phyloP scores from a whole-genome alignment of 2,329 filamentous ascomycete species.

The Botrytis pseudocinerea region DNA sequence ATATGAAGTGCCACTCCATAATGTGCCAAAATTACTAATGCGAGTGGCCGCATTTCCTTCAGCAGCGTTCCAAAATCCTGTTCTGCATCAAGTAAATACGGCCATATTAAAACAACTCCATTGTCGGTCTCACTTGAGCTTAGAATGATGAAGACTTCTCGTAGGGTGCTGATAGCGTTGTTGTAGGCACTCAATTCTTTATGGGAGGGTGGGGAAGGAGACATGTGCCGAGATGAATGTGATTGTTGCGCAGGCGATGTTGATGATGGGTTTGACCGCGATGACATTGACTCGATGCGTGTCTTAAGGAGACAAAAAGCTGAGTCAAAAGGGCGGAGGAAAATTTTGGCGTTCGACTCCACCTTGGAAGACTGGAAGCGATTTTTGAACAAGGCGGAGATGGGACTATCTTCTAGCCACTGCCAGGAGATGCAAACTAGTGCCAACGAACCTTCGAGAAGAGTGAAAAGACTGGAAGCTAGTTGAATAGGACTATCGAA shows the following conservation, averaged over 20 bases:
- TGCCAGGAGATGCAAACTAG: not conserved
- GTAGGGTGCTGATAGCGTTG: not conserved
- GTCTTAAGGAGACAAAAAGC: not conserved
- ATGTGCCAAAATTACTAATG: not conserved
- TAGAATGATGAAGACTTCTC: not conserved
- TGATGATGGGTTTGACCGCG: not conserved
- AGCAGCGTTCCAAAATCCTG: not conserved
- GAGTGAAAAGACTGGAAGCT: not conserved
- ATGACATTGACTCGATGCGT: not conserved
- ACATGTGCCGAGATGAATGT: not conserved
- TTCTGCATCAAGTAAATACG: not conserved
- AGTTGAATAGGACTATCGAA: not conserved
- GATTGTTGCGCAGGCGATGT: too few relatives aligned
- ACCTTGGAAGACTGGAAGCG: not conserved
- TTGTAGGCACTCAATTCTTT: not conserved
- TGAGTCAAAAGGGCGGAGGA: not conserved
- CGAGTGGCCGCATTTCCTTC: not conserved
- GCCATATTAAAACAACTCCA: not conserved
- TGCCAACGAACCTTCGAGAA: not conserved
- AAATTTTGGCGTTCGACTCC: not conserved
- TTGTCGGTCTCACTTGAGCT: not conserved
- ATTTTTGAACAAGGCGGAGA: not conserved
- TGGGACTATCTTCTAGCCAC: not conserved
- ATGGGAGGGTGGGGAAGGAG: not conserved
- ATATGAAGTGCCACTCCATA: not conserved